Base-by-base conservation (phyloP, 805 yeast species). In the Schizosaccharomyces lindneri region DNA sequence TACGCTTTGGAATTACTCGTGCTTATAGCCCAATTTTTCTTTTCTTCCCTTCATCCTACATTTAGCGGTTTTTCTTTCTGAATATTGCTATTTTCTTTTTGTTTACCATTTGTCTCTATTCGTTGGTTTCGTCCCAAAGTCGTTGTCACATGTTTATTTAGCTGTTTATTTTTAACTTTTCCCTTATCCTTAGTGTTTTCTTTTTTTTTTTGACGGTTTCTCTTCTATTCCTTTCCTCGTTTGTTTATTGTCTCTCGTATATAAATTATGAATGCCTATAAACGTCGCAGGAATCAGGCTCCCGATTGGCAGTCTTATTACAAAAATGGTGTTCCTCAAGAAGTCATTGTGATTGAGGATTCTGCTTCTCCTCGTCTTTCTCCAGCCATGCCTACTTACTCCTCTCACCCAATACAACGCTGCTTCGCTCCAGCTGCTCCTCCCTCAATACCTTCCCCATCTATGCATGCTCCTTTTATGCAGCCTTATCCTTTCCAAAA, bases 281-380 rank as follows among this genome's bases (percentile, higher is more conserved):
- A 48, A 48, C 64, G 62, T 11, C 64, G 61, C 17, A 64, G 63
- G 39, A 63, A 61, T 62, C 61, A 64, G 21, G 31, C 59, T 9
- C 67, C 68, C 15, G 65, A 69, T 62, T 70, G 73, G 72, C 63
- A 64, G 55, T 66, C 67, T 61, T 70, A 66, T 62, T 70, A 68
- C 61, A 63, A 64, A 29, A 69, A 70, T 64, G 71, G 71, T 41
- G 63, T 64, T 55, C 72, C 70, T 43, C 62, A 68, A 29, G 67
- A 67, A 41, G 69, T 71, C 61, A 69, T 71, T 61, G 71, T 70
- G 43, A 71, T 70, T 43, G 72, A 71, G 60, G 67, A 66, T 62
- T 67, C 65, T 60, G 63, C 66, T 11, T 64, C 66, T 55, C 65
- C 66, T 21, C 65, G 63, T 32, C 46, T 57, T 13, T 24, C 32